These are phyloP conservation scores for Triticum monococcum DNA, from an alignment of 176 grass and related monocot genomes.

Conservation along the genomic window DNA sequence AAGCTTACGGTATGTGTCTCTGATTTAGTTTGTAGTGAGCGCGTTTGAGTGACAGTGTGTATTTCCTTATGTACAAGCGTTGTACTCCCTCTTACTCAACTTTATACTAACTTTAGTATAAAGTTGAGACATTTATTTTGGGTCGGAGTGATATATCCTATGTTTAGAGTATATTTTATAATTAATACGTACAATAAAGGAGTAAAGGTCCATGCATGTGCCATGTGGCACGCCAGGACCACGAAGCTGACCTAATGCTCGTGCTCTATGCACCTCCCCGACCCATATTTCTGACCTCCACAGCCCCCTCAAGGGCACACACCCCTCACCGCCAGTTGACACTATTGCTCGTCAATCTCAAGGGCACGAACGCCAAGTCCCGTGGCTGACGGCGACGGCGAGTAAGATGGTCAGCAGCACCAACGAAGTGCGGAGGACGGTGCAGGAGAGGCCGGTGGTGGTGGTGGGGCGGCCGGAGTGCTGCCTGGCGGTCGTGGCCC, in stretches of 20 bases:
- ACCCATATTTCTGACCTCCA: background rate
- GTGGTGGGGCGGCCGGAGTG: conserved; percentile 64
- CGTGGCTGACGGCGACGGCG: background rate
- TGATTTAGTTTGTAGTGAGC: background rate
- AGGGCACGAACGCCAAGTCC: background rate
- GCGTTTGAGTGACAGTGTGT: background rate
- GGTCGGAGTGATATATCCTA: background rate
- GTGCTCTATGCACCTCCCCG: background rate
- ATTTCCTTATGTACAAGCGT: background rate
- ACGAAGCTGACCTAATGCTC: background rate
- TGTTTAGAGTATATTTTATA: background rate
- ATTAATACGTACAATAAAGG: background rate
- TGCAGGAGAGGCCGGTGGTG: conserved; percentile 64
- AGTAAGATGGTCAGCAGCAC: background rate
- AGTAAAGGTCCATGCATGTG: background rate
- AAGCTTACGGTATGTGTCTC: too few species aligned
- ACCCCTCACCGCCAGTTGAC: background rate
- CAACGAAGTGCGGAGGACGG: conserved; percentile 39
- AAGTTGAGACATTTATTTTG: too few species aligned
- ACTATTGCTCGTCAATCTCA: background rate
- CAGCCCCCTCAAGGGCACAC: background rate
- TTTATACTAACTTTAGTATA: too few species aligned
- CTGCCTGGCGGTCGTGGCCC: conserved; percentile 72
- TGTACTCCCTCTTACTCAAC: background rate
- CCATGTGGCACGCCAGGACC: background rate